These are phyloP conservation scores for Tardiomyces blankii DNA, from an alignment of 1,139 yeast species.

Conservation along the genomic window DNA sequence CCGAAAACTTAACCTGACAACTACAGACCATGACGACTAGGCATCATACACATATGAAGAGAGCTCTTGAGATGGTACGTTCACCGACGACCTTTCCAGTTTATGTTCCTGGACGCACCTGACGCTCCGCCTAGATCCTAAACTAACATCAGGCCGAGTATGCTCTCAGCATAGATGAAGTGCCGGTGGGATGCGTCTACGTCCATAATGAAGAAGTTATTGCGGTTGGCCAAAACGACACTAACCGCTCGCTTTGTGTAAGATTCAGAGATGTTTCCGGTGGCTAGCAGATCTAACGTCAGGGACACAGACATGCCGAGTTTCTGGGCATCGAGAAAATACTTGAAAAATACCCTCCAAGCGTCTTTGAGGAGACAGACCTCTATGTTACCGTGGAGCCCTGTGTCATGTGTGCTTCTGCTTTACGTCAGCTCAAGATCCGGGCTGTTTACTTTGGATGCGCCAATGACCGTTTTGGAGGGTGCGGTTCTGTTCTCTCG, in stretches of 20 bases:
- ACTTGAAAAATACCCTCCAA: constrained; percentile 21
- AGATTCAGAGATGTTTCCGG: constrained; percentile 5
- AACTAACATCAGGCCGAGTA: constrained; percentile 33
- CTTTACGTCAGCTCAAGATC: constrained; percentile 70
- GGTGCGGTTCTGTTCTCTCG: constrained; percentile 77
- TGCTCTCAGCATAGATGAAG: constrained; percentile 48
- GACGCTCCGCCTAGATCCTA: neutral
- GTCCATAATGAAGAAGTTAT: constrained; percentile 42
- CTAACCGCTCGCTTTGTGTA: constrained; percentile 64
- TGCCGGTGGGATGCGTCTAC: constrained; percentile 67
- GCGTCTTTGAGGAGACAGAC: constrained; percentile 39
- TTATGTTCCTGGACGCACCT: too few species aligned
- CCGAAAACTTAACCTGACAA: neutral
- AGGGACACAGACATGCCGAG: constrained; percentile 62
- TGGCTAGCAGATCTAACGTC: constrained; percentile 16
- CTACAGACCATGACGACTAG: constrained; percentile 4
- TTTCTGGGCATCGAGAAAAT: constrained; percentile 64
- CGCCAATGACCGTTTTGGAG: constrained; percentile 92
- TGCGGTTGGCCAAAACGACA: constrained; percentile 79
- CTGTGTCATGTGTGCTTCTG: constrained; percentile 96
- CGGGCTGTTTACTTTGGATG: constrained; percentile 77
- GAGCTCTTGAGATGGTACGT: constrained; percentile 32
- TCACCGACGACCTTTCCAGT: too few species aligned
- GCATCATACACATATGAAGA: constrained; percentile 34
- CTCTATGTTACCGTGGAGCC: constrained; percentile 96